Percentiles rank a stretch among this genome's conserved stretches.
Conservation (phyloP, 192 early-diverging fungal genomes). For the Coemansia sp. region DNA sequence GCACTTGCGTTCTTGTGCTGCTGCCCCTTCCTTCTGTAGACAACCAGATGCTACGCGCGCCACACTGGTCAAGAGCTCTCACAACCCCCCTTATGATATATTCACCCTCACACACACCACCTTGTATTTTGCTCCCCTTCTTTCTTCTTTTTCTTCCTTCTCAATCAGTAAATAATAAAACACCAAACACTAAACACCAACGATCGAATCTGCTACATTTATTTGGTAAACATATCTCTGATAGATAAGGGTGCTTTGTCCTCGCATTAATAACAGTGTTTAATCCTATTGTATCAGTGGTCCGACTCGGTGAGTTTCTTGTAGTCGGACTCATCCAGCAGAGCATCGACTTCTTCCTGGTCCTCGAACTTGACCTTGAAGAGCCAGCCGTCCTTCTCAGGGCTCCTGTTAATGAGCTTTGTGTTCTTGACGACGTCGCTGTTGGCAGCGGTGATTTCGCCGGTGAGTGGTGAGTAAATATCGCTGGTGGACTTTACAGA, state of each 20-base stretch:
- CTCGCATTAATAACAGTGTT: background rate
- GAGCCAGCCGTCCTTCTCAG: constrained; percentile 85
- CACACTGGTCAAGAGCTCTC: background rate
- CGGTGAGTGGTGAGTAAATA: constrained; percentile 84
- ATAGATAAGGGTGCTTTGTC: background rate
- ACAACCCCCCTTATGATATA: background rate
- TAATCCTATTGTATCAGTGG: constrained; percentile 8
- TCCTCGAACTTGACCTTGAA: constrained; percentile 84
- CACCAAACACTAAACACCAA: constrained; percentile 2
- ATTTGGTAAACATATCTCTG: background rate
- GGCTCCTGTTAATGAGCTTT: constrained; percentile 73
- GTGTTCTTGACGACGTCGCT: constrained; percentile 64
- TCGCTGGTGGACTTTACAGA: constrained; percentile 95
- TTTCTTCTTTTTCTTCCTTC: background rate
- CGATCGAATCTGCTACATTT: background rate
- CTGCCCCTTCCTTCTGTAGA: background rate
- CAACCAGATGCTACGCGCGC: background rate
- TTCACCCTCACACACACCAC: background rate
- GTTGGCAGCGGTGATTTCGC: constrained; percentile 83
- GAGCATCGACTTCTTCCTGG: constrained; percentile 65
- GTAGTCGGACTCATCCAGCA: constrained; percentile 77
- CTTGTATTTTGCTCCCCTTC: background rate
- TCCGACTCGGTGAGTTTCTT: constrained; percentile 56
- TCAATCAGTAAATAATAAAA: background rate
- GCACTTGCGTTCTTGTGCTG: too few species aligned